Evolutionary conservation across 2,329 filamentous ascomycete genomes (phyloP).

Genomic region (Cadophora malorum): DNA sequence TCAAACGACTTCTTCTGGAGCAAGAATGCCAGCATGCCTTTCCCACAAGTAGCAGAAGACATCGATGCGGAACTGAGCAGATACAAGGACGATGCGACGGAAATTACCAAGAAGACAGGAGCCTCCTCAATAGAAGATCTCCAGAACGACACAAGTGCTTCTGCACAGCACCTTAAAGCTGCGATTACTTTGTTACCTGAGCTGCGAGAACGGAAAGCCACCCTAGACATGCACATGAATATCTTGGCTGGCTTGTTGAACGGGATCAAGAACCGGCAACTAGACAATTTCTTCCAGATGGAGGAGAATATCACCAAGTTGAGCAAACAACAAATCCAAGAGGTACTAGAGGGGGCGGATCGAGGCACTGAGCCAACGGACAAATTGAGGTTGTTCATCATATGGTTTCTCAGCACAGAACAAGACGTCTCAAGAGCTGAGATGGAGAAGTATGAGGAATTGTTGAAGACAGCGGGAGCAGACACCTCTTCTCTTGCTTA

Average conservation of each 20-base stretch:
- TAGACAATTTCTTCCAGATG: conserved; percentile 95
- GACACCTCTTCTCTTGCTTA: conserved; percentile 83
- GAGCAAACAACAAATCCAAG: conserved; percentile 85
- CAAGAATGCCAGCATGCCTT: conserved; percentile 87
- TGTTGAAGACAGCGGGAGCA: conserved; percentile 75
- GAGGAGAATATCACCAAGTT: conserved; percentile 94
- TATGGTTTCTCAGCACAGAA: conserved; percentile 96
- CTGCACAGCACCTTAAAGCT: conserved; percentile 92
- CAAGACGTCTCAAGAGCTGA: conserved; percentile 84
- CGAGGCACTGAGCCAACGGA: conserved; percentile 87
- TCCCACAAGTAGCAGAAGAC: conserved; percentile 95
- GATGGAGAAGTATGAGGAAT: conserved; percentile 85
- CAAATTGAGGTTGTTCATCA: conserved; percentile 92
- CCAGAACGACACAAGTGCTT: conserved; percentile 85
- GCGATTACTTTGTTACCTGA: conserved; percentile 94
- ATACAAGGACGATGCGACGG: conserved; percentile 94
- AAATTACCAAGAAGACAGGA: conserved; percentile 94
- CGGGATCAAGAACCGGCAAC: conserved; percentile 91
- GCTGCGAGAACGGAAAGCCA: conserved; percentile 88
- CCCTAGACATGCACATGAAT: conserved; percentile 99
- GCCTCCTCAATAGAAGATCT: conserved; percentile 92
- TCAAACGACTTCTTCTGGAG: conserved; percentile 96
- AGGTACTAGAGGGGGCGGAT: conserved; percentile 79
- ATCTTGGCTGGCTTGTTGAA: conserved; percentile 78
- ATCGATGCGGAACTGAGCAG: conserved; percentile 92